Evolutionary conservation across 306 rosid genomes (phyloP), one percentile per base, ranked within the genome.

Genomic region (Prunus mume): DNA sequence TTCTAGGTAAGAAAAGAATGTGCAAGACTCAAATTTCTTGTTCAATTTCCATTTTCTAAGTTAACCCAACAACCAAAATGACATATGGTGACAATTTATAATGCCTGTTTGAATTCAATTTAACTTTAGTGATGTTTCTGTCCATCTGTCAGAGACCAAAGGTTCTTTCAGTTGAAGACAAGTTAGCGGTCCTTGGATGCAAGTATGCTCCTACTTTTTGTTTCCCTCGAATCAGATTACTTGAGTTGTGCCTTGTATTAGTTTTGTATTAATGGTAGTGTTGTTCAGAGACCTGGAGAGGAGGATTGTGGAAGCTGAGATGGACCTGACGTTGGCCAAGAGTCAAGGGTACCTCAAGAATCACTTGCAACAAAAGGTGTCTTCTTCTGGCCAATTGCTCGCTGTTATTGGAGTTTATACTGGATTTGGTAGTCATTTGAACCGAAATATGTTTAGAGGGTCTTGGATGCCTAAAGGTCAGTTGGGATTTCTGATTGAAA

Each of bases 401-500:
- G 99, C 97, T 49, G 97, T 95, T 80, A 88, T 95, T 63, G 99
- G 99, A 71, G 98, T 95, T 75, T 91, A 89, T 85, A 95, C 99
- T 58, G 97, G 98, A 77, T 95, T 95, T 71, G 99, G 99, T 71
- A 89, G 99, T 81, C 88, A 71, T 50, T 80, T 92, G 85, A 88
- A 86, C 77, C 87, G 99, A 74, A 92, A 89, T 75, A 82, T 75
- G 60, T 89, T 91, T 78, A 82, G 99, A 86, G 98, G 98, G 79
- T 92, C 99, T 60, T 95, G 99, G 99, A 92, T 95, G 97, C 99
- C 98, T 32, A 88, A 74, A 95, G 99, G 99, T 92, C 52, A 75
- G 88, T 89, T 80, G 61, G 78, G 38, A 34, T 41, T 68, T 72
- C n/a, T 18, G 30, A 73, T 81, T 51, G 56, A 49, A 34, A 20